Evolutionary conservation across 169 alveolate genomes (phyloP).

Genomic region (Cystoisospora suis): DNA sequence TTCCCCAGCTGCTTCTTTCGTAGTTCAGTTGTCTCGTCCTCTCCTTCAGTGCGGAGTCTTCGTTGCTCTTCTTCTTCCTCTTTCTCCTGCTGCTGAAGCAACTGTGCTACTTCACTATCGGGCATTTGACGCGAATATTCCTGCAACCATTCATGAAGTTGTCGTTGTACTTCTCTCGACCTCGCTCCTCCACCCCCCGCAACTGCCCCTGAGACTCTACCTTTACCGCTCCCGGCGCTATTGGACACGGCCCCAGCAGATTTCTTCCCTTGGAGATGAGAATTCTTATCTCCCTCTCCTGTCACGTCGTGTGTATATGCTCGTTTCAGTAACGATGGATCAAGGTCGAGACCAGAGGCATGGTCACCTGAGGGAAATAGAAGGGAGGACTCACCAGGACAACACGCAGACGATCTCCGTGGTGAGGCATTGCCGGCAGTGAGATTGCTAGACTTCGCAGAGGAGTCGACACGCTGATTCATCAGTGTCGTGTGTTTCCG

Average conservation of each 20-base stretch:
- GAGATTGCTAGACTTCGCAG: too few relatives aligned
- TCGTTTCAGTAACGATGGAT: background rate
- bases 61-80: slow-evolving; percentile 25
- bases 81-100: slow-evolving; percentile 54
- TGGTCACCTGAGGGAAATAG: too few relatives aligned
- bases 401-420: too few relatives aligned
- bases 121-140: slow-evolving; percentile 55
- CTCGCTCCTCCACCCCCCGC: slow-evolving; percentile 60
- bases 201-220: slow-evolving; percentile 49
- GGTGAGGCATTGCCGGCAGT: too few relatives aligned
- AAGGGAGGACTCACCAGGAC: too few relatives aligned
- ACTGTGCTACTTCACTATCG: slow-evolving; percentile 62
- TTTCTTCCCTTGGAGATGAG: too few relatives aligned
- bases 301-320: background rate
- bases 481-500: too few relatives aligned
- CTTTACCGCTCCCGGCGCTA: background rate
- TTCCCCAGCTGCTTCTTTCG: background rate
- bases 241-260: too few relatives aligned
- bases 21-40: background rate
- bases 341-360: too few relatives aligned
- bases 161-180: slow-evolving; percentile 59
- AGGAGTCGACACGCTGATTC: too few relatives aligned
- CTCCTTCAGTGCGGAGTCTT: background rate
- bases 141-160: slow-evolving; percentile 58
- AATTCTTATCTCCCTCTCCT: too few relatives aligned